These are phyloP conservation scores for Ustilago vetiveriae DNA, from an alignment of 1,284 basidiomycete species.

Conservation along the genomic window DNA sequence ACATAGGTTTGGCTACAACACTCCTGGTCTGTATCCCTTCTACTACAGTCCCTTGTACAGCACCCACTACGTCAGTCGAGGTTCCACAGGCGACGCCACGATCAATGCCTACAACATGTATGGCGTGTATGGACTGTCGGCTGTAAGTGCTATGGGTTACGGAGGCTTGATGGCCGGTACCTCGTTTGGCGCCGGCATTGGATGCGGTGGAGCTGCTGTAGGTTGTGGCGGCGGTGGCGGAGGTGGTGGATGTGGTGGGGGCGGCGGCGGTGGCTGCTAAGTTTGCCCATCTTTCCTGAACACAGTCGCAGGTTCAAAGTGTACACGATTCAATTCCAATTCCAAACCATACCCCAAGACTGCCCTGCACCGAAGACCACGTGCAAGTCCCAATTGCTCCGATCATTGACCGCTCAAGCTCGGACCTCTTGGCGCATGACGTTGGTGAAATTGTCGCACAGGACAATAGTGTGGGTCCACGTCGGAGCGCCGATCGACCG, in stretches of 20 bases:
- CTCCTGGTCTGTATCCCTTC: slow-evolving; percentile 40
- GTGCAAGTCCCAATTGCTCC: too few species aligned
- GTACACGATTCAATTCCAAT: too few species aligned
- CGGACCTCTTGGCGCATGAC: too few species aligned
- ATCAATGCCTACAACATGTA: slow-evolving; percentile 33
- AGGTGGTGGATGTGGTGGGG: slow-evolving; percentile 10
- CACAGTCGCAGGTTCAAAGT: too few species aligned
- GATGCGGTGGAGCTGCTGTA: slow-evolving; percentile 5
- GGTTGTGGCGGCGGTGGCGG: slow-evolving; percentile 17
- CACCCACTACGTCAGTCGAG: slow-evolving; percentile 25
- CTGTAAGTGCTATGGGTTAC: slow-evolving; percentile 15
- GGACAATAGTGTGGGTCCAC: too few species aligned
- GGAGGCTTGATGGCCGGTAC: slow-evolving; percentile 11
- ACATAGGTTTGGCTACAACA: slow-evolving; percentile 39
- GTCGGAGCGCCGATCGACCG: too few species aligned
- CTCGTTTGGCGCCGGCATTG: slow-evolving; percentile 6
- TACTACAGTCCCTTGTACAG: slow-evolving; percentile 34
- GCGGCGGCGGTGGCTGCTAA: slow-evolving; percentile 20
- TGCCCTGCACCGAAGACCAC: too few species aligned
- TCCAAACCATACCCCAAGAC: too few species aligned
- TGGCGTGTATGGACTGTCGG: slow-evolving; percentile 30
- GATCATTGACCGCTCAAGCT: too few species aligned
- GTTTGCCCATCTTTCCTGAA: background rate
- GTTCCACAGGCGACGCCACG: slow-evolving; percentile 19
- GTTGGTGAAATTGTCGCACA: too few species aligned